Evolutionary conservation across 2,329 filamentous ascomycete genomes (phyloP).

Genomic region (Hymenoscyphus infarciens): DNA sequence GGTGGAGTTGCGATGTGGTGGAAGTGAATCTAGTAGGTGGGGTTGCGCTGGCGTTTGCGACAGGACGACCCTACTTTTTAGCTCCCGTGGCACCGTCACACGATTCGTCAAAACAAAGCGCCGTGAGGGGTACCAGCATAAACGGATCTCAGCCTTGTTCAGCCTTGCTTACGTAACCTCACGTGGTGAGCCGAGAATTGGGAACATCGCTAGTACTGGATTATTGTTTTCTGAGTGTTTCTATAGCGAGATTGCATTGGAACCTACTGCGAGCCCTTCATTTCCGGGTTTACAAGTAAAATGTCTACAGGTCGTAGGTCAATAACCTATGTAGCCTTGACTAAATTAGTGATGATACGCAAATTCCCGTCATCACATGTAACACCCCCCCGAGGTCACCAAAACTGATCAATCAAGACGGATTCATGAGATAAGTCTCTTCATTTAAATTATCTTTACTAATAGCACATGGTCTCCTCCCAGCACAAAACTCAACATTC

Average conservation of each 20-base stretch:
- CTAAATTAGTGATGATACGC: background rate
- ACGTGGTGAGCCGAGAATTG: background rate
- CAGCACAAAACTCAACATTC: background rate
- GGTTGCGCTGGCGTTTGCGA: background rate
- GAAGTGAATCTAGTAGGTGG: background rate
- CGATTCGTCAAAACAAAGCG: background rate
- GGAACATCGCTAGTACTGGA: background rate
- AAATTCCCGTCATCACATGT: background rate
- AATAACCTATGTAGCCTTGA: background rate
- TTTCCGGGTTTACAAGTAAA: too few relatives aligned
- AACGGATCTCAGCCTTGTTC: background rate
- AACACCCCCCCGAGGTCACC: background rate
- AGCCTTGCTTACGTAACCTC: background rate
- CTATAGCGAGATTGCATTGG: too few relatives aligned
- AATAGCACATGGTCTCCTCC: constrained; percentile 9
- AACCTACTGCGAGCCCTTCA: too few relatives aligned
- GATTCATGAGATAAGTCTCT: background rate
- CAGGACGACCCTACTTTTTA: background rate
- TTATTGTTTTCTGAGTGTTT: too few relatives aligned
- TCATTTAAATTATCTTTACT: constrained; percentile 13
- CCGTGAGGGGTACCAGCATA: background rate
- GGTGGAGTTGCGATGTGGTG: background rate
- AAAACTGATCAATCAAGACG: background rate
- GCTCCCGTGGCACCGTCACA: background rate
- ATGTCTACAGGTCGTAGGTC: too few relatives aligned